Evolutionary conservation across 129 eudicot genomes (phyloP).

Genomic region (Centella asiatica): DNA sequence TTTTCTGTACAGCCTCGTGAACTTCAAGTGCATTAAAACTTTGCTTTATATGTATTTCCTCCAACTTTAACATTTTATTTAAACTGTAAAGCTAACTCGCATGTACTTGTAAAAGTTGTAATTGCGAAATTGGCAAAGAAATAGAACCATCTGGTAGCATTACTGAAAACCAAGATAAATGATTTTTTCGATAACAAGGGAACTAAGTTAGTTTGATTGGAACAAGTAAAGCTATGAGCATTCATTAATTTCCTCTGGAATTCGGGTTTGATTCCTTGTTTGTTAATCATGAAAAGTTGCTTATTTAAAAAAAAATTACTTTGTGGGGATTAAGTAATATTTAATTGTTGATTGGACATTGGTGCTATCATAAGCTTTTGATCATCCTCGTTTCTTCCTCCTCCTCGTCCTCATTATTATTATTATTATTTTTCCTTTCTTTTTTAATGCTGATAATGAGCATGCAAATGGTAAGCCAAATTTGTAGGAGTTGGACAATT

Average conservation of each 20-base stretch:
- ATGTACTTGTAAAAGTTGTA: background rate
- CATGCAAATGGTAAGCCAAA: too few species aligned
- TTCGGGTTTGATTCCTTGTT: background rate
- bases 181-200: too few species aligned
- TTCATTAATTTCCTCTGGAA: background rate
- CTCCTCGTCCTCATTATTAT: too few species aligned
- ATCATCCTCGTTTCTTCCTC: too few species aligned
- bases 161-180: too few species aligned
- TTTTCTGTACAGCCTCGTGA: background rate
- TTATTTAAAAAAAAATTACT: background rate
- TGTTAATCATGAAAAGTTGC: background rate
- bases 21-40: background rate
- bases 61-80: background rate
- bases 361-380: background rate
- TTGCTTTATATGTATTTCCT: background rate
- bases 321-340: background rate
- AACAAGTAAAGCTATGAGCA: background rate
- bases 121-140: background rate
- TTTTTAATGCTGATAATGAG: too few species aligned
- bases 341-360: background rate
- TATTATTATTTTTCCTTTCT: too few species aligned
- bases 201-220: background rate
- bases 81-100: background rate
- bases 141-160: background rate
- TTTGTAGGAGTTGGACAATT: background rate